Conservation (phyloP, 2,329 filamentous ascomycete species). For the Proliferodiscus dingleyae region DNA sequence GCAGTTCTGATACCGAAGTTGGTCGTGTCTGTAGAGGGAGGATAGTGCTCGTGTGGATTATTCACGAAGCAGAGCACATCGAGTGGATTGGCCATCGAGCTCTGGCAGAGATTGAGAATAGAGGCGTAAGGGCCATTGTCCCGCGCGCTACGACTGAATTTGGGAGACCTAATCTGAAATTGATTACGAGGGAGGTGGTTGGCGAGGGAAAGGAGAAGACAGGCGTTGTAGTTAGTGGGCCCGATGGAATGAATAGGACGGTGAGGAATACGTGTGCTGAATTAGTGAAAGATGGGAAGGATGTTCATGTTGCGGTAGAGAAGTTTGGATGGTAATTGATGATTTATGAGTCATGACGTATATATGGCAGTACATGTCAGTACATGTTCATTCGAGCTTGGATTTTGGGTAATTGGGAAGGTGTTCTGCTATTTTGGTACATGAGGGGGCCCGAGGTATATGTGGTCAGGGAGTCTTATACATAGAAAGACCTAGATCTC, state of each 20-base stretch:
- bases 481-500: too few relatives aligned
- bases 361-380: background rate
- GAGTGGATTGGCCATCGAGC: constrained; percentile 49
- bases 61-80: constrained; percentile 47
- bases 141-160: constrained; percentile 49
- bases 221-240: constrained; percentile 56
- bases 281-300: constrained; percentile 42
- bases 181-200: constrained; percentile 38
- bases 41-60: constrained; percentile 55
- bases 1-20: constrained; percentile 16
- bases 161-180: constrained; percentile 48
- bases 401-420: too few relatives aligned
- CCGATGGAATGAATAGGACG: constrained; percentile 54
- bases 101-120: constrained; percentile 43
- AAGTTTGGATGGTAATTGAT: constrained; percentile 59
- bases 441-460: too few relatives aligned
- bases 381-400: background rate
- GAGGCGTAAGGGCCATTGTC: constrained; percentile 48
- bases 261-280: constrained; percentile 54
- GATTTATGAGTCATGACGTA: background rate
- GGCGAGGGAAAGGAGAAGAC: constrained; percentile 31
- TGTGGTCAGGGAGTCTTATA: too few relatives aligned
- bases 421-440: too few relatives aligned
- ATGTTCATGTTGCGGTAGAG: constrained; percentile 54
- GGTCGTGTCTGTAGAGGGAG: constrained; percentile 18